phyloP scores from a whole-genome alignment of 108 stramenopile genomes.

The Cylindrotheca fusiformis region DNA sequence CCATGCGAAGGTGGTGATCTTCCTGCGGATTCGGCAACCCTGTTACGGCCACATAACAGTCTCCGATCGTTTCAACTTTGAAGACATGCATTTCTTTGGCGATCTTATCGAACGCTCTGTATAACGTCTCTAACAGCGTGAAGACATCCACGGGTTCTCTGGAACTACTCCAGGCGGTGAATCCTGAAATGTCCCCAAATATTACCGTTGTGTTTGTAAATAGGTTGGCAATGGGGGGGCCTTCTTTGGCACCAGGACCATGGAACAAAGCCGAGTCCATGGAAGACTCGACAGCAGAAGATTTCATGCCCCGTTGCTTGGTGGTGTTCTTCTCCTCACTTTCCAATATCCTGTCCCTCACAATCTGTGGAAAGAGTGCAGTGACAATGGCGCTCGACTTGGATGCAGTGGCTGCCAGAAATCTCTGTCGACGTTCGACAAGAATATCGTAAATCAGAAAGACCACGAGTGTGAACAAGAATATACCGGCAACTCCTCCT shows the following conservation, averaged over 20 bases:
- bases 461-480: slow-evolving; percentile 19
- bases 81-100: background rate
- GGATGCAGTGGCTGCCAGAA: slow-evolving; percentile 12
- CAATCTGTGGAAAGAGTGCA: slow-evolving; percentile 17
- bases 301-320: background rate
- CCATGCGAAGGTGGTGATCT: background rate
- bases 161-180: background rate
- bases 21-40: background rate
- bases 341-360: slow-evolving; percentile 29
- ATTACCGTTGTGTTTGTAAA: background rate
- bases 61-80: background rate
- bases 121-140: background rate
- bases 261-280: no score
- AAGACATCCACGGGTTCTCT: background rate
- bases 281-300: background rate
- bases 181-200: background rate
- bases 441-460: slow-evolving; percentile 25
- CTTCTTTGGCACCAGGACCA: no score
- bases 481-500: slow-evolving; percentile 32
- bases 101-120: background rate
- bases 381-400: slow-evolving; percentile 20
- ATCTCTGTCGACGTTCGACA: slow-evolving; percentile 20
- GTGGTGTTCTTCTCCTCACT: background rate
- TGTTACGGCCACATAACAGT: background rate
- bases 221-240: background rate